Evolutionary conservation across 2,329 filamentous ascomycete species (phyloP), one percentile per base, ranked within the genome.

Genomic region (Arthrobotrys entomopaga): DNA sequence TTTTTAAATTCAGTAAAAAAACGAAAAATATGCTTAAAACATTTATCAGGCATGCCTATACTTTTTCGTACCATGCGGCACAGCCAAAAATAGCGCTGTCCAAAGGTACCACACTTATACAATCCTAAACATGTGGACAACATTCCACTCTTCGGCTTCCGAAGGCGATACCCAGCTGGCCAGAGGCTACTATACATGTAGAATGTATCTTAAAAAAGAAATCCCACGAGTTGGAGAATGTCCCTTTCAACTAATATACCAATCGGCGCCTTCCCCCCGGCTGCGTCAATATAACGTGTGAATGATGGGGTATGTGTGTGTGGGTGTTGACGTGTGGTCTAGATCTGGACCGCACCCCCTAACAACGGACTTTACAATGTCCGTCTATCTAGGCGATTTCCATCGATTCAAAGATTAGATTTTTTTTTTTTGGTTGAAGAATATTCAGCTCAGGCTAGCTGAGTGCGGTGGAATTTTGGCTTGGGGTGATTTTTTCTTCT

Each of bases 81-180:
- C 26, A 48, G 46, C 59, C 60, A 72, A 65, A 72, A 72, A 65
- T 72, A 72, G 59, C 34, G 24, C 42, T 42, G 60, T 60, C 60
- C 60, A 60, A 65, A 65, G 67, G 60, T 65, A 73, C n/a, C n/a
- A n/a, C 49, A 60, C 22, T 61, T 59, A 59, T 65, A 42, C n/a
- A 42, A 2, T 40, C 46, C 11, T 61, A 54, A 19, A 20, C 67
- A 73, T 65, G 60, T 73, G 67, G 60, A 65, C 67, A 73, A 38
- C 67, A 72, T 72, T 72, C 67, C 67, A 70, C 26, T 57, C 40
- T 38, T 5, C 52, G 13, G 42, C 42, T 46, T 13, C n/a, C n/a
- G n/a, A n/a, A n/a, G n/a, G n/a, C n/a, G n/a, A n/a, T 46, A 19
- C 8, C 16, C 13, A 10, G 15, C 13, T n/a, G 13, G 6, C 16